Evolutionary conservation across 2,329 filamentous ascomycete genomes (phyloP).

Genomic region (Apiospora aurea): DNA sequence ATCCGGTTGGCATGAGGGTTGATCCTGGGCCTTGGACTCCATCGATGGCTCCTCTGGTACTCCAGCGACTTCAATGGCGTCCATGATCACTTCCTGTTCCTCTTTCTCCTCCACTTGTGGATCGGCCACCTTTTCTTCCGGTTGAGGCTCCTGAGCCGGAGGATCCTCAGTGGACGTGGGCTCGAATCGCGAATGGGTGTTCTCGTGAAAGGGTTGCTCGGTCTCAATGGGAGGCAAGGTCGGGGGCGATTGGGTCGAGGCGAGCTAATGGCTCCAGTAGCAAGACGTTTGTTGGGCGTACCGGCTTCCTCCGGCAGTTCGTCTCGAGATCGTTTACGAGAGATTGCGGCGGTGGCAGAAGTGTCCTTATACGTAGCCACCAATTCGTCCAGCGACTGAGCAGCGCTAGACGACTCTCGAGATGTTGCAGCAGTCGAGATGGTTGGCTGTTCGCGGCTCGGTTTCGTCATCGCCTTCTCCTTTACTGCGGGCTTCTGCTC

Average conservation of each 20-base stretch:
- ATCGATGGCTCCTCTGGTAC: too few species aligned
- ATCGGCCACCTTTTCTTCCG: neutral
- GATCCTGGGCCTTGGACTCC: neutral
- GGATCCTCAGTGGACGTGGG: too few species aligned
- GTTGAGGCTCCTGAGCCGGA: neutral
- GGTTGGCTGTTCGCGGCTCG: neutral
- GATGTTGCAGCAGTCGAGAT: neutral
- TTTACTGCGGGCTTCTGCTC: neutral
- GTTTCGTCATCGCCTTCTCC: neutral
- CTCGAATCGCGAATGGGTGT: neutral
- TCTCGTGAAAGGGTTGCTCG: neutral
- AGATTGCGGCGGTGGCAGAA: neutral
- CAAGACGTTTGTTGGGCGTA: neutral
- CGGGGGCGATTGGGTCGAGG: neutral
- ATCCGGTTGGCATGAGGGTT: neutral
- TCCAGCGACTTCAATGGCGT: neutral
- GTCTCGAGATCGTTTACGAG: neutral
- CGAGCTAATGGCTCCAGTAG: neutral
- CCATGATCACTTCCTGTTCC: neutral
- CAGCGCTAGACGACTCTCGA: neutral
- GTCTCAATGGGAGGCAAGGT: neutral
- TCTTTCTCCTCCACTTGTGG: neutral
- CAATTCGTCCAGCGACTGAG: neutral
- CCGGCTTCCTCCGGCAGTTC: neutral
- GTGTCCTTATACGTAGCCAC: neutral